Evolutionary conservation across 805 yeast genomes (phyloP).

Genomic region (Isabelozyma heimii): DNA sequence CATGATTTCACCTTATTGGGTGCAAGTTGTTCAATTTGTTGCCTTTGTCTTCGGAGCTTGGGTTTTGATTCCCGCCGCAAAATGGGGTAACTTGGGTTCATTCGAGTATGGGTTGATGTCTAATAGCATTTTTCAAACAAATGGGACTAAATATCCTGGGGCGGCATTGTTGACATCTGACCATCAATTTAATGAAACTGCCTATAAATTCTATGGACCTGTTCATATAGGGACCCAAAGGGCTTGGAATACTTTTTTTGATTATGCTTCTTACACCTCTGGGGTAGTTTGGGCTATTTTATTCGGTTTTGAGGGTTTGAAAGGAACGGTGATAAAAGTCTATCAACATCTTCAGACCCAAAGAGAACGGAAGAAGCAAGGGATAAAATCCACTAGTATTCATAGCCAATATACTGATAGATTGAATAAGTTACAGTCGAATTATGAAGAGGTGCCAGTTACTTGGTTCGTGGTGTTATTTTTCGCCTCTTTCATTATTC

Average conservation of each 20-base stretch:
- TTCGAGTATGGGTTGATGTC: conserved; percentile 43
- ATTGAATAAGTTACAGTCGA: conserved; percentile 35
- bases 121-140: conserved; percentile 30
- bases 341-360: neutral
- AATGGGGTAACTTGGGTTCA: conserved; percentile 32
- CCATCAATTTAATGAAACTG: conserved; percentile 38
- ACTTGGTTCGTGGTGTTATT: conserved; percentile 40
- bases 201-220: conserved; percentile 39
- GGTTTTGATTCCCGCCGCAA: conserved; percentile 43
- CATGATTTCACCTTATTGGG: conserved; percentile 48
- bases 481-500: conserved; percentile 24
- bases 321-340: conserved; percentile 11
- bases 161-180: conserved; percentile 33
- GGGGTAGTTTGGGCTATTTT: conserved; percentile 41
- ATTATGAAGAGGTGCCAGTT: conserved; percentile 39
- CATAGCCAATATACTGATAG: conserved; percentile 29
- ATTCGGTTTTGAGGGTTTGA: conserved; percentile 23
- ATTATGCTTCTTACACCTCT: conserved; percentile 45
- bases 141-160: conserved; percentile 41
- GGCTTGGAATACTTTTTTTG: conserved; percentile 47
- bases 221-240: conserved; percentile 44
- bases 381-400: conserved; percentile 1
- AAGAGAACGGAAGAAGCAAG: neutral
- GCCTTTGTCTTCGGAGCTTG: conserved; percentile 45
- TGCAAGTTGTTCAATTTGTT: conserved; percentile 41